phyloP scores from a whole-genome alignment of 148 eudicot genomes.

The Rhododendron ovatum region DNA sequence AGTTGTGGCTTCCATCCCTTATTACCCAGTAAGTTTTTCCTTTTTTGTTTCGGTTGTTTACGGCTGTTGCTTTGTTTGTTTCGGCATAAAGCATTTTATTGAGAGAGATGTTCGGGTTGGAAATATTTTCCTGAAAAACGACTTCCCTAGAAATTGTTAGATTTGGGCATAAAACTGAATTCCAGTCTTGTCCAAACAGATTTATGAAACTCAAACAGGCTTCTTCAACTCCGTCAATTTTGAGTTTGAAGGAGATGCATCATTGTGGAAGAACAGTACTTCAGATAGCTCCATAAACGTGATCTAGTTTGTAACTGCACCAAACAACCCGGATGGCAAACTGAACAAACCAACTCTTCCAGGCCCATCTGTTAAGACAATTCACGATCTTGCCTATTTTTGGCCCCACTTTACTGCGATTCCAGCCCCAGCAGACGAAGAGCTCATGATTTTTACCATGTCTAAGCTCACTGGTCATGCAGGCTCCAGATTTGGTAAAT shows the following conservation, averaged over 20 bases:
- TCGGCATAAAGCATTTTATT: neutral
- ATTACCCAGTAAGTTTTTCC: constrained; percentile 33
- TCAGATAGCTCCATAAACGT: constrained; percentile 17
- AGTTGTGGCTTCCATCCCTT: constrained; percentile 52
- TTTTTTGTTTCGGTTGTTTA: neutral
- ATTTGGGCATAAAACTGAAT: neutral
- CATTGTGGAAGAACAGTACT: constrained; percentile 38
- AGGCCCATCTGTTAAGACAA: constrained; percentile 30
- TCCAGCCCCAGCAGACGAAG: constrained; percentile 25
- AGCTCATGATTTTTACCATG: constrained; percentile 29
- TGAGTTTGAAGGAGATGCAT: constrained; percentile 54
- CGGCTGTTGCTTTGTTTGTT: neutral
- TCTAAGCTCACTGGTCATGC: constrained; percentile 46
- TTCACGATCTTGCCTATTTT: constrained; percentile 34
- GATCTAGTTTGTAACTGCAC: constrained; percentile 29
- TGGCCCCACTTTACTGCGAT: constrained; percentile 44
- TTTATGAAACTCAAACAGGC: neutral
- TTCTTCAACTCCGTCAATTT: neutral
- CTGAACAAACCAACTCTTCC: constrained; percentile 32
- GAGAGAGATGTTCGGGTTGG: neutral
- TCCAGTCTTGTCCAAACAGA: neutral
- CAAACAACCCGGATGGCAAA: constrained; percentile 52
- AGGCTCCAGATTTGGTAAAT: constrained; percentile 37
- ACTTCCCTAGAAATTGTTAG: neutral
- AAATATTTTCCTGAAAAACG: neutral